phyloP scores from a whole-genome alignment of 164 flowering plant species.

The Magnolia sinica region DNA sequence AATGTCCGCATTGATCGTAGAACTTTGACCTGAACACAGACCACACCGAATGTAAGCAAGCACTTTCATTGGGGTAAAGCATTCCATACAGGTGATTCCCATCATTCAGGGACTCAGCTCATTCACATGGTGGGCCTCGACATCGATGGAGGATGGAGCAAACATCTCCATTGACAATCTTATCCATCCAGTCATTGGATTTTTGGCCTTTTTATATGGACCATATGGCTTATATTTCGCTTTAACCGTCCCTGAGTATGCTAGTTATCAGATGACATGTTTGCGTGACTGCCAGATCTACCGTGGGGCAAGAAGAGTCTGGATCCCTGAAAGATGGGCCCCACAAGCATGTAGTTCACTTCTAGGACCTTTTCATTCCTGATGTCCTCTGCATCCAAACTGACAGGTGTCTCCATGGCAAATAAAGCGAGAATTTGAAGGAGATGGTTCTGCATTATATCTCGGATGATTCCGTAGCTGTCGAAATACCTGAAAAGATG shows the following conservation, averaged over 20 bases:
- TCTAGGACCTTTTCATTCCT: slow-evolving; percentile 82
- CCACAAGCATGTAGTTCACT: not conserved
- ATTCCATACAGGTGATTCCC: not conserved
- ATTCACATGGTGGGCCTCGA: not conserved
- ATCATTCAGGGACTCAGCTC: not conserved
- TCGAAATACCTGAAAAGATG: slow-evolving; percentile 58
- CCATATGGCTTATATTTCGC: too few species aligned
- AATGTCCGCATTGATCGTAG: slow-evolving; percentile 65
- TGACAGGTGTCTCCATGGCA: slow-evolving; percentile 97
- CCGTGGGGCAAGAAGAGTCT: not conserved
- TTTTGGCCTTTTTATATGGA: not conserved
- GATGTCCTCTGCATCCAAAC: slow-evolving; percentile 86
- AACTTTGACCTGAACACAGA: slow-evolving; percentile 63
- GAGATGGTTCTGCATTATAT: slow-evolving; percentile 89
- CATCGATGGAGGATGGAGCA: not conserved
- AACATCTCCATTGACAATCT: not conserved
- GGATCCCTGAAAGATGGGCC: not conserved
- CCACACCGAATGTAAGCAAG: not conserved
- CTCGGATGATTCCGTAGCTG: slow-evolving; percentile 82
- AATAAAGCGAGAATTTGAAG: slow-evolving; percentile 79
- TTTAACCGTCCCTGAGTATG: too few species aligned
- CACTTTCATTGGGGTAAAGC: not conserved
- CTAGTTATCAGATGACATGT: too few species aligned
- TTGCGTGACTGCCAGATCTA: too few species aligned
- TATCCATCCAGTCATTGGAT: not conserved